Evolutionary conservation across 1,284 basidiomycete species (phyloP).

Genomic region (Apiotrichum montevideense): DNA sequence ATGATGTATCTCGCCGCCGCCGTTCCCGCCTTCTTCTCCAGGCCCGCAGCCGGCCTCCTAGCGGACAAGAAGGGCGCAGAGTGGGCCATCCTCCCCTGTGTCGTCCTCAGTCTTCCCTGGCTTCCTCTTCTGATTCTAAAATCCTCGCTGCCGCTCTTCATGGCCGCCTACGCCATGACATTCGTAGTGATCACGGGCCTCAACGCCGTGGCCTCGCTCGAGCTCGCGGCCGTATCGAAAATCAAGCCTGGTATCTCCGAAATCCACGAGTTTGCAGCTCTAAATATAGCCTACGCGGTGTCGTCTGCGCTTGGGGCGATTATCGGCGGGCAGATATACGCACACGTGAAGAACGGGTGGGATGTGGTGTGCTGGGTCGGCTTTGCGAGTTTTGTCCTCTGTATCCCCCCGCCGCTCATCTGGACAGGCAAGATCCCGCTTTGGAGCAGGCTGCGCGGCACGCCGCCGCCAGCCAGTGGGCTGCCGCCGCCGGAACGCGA

Average conservation of each 20-base stretch:
- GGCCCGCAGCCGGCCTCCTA: constrained; percentile 58
- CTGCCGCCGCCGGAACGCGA: constrained; percentile 6
- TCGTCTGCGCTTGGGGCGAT: constrained; percentile 34
- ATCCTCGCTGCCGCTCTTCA: constrained; percentile 56
- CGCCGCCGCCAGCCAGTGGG: constrained; percentile 1
- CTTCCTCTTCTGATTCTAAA: constrained; percentile 57
- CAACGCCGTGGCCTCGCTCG: constrained; percentile 14
- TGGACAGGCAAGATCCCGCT: constrained; percentile 12
- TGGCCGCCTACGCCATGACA: constrained; percentile 56
- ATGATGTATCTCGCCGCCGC: constrained; percentile 65
- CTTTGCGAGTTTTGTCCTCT: constrained; percentile 11
- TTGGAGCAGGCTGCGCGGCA: constrained; percentile 5
- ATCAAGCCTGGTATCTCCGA: constrained; percentile 29
- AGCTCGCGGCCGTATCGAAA: constrained; percentile 14
- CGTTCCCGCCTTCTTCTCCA: constrained; percentile 57
- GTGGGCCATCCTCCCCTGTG: constrained; percentile 52
- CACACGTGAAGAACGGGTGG: constrained; percentile 35
- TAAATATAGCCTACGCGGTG: constrained; percentile 39
- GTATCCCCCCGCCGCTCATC: constrained; percentile 5
- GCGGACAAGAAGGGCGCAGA: constrained; percentile 60
- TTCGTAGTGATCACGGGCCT: constrained; percentile 21
- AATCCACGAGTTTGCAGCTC: constrained; percentile 41
- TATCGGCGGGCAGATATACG: constrained; percentile 41
- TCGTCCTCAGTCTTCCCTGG: constrained; percentile 61
- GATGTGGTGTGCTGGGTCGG: constrained; percentile 30